Conservation (phyloP, 768 basidiomycete genomes). For the Auriscalpium vulgare region DNA sequence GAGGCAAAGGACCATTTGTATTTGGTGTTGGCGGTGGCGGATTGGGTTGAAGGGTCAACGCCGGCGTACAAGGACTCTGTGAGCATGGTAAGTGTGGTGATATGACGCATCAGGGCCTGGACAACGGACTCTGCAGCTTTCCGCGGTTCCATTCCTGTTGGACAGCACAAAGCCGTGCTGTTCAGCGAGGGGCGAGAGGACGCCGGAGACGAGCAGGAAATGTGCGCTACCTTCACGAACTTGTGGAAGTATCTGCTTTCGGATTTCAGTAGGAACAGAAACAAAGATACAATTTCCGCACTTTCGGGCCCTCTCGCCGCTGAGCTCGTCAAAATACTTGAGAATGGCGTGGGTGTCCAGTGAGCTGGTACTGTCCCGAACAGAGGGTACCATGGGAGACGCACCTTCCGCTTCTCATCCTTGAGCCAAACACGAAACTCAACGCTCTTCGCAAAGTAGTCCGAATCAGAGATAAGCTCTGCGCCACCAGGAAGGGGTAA, state of each 20-base stretch:
- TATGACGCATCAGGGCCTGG: not conserved
- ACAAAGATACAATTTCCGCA: conserved; percentile 25
- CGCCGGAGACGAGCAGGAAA: too few relatives aligned
- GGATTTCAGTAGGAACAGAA: conserved; percentile 23
- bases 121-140: conserved; percentile 50
- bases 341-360: not conserved
- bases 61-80: conserved; percentile 54
- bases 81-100: not conserved
- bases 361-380: not conserved
- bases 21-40: conserved; percentile 63
- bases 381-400: conserved; percentile 17
- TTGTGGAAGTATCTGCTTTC: conserved; percentile 77
- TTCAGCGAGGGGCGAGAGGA: too few relatives aligned
- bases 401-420: conserved; percentile 55
- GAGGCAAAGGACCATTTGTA: conserved; percentile 87
- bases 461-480: conserved; percentile 65
- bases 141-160: conserved; percentile 75
- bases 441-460: conserved; percentile 83
- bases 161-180: too few relatives aligned
- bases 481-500: conserved; percentile 44
- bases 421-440: conserved; percentile 88
- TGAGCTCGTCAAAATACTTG: conserved; percentile 83
- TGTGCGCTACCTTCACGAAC: conserved; percentile 64
- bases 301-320: conserved; percentile 75
- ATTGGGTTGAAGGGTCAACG: conserved; percentile 43